Conservation (phyloP, 352 stramenopile species). For the Globisporangium recalcitrans region DNA sequence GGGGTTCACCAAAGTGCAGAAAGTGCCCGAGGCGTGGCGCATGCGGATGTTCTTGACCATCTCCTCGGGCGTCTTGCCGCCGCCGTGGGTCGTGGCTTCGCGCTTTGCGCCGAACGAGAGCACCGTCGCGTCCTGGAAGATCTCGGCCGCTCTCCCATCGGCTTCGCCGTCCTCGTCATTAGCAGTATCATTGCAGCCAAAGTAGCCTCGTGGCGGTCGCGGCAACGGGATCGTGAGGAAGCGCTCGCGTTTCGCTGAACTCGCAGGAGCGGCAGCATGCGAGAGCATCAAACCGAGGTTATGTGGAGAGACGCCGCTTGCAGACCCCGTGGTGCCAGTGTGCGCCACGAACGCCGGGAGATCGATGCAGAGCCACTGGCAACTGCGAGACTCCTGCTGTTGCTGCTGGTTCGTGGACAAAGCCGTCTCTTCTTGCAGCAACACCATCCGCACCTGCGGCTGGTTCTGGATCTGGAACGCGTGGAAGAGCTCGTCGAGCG, state of each 20-base stretch:
- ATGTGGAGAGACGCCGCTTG: slow-evolving; percentile 12
- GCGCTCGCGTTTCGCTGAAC: not conserved
- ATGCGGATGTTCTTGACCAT: slow-evolving; percentile 87
- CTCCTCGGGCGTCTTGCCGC: slow-evolving; percentile 70
- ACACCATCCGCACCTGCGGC: slow-evolving; percentile 20
- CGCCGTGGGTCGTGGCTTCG: slow-evolving; percentile 54
- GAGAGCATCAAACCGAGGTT: slow-evolving; percentile 64
- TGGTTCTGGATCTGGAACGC: slow-evolving; percentile 36
- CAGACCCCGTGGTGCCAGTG: not conserved
- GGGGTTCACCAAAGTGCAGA: slow-evolving; percentile 64
- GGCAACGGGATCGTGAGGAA: slow-evolving; percentile 49
- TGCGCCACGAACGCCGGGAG: slow-evolving; percentile 21
- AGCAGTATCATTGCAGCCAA: not conserved
- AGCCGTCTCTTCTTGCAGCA: slow-evolving; percentile 24
- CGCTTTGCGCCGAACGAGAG: slow-evolving; percentile 53
- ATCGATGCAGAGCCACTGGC: slow-evolving; percentile 58
- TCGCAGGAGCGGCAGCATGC: slow-evolving; percentile 15
- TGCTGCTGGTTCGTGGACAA: not conserved
- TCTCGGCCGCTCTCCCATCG: slow-evolving; percentile 16
- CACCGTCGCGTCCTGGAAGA: slow-evolving; percentile 64
- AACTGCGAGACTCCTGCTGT: slow-evolving; percentile 11
- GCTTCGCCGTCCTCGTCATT: slow-evolving; percentile 4
- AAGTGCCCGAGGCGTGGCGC: slow-evolving; percentile 73
- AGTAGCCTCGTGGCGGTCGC: slow-evolving; percentile 21
- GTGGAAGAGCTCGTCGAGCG: slow-evolving; percentile 30